These are phyloP conservation scores for Vicia faba DNA, from an alignment of 306 rosid genomes.

Conservation along the genomic window DNA sequence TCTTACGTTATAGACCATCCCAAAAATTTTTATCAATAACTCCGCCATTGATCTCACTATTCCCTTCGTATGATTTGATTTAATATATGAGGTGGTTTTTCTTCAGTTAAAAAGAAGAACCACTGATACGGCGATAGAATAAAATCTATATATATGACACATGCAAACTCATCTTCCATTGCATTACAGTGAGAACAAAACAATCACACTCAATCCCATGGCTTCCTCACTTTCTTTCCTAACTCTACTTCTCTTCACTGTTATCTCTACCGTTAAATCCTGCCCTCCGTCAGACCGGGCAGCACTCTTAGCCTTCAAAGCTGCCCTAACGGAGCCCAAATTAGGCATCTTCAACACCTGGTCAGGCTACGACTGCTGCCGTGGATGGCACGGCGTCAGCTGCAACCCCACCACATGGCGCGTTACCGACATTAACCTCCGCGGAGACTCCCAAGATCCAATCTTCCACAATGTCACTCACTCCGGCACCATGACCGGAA, in stretches of 20 bases:
- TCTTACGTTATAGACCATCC: no score
- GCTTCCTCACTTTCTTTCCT: slow-evolving; percentile 39
- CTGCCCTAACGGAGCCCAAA: slow-evolving; percentile 63
- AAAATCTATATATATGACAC: slow-evolving; percentile 22
- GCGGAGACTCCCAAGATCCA: slow-evolving; percentile 84
- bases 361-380: slow-evolving; percentile 73
- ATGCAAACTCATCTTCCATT: slow-evolving; percentile 23
- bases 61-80: no score
- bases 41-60: no score
- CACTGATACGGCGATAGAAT: neutral
- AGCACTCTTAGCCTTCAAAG: slow-evolving; percentile 68
- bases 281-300: slow-evolving; percentile 72
- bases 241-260: slow-evolving; percentile 38
- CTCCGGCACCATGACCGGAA: slow-evolving; percentile 73
- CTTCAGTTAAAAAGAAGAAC: neutral
- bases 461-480: slow-evolving; percentile 57
- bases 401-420: slow-evolving; percentile 66
- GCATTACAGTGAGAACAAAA: neutral
- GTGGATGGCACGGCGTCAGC: slow-evolving; percentile 69
- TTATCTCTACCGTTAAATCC: slow-evolving; percentile 50
- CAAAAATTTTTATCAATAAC: no score
- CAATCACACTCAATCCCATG: slow-evolving; percentile 30
- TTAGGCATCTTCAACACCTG: slow-evolving; percentile 74
- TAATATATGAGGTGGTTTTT: neutral
- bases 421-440: slow-evolving; percentile 75